Conservation (phyloP, 768 basidiomycete species). For the Russula foetens region DNA sequence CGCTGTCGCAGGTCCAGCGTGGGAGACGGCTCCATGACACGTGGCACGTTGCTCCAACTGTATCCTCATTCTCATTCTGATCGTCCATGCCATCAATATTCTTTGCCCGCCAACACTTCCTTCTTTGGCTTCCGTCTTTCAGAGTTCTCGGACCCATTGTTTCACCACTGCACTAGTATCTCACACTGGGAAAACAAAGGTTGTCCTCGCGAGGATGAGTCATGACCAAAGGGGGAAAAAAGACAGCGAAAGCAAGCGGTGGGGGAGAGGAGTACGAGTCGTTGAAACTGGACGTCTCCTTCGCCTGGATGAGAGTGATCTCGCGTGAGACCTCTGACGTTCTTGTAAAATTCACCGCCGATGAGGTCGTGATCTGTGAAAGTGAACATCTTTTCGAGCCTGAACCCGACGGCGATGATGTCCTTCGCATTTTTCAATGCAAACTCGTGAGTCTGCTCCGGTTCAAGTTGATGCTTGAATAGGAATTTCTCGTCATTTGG, state of each 20-base stretch:
- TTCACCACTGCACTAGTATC: no score
- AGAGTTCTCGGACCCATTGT: no score
- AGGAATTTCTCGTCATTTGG: conserved; percentile 99
- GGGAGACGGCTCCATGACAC: no score
- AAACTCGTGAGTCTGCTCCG: conserved; percentile 80
- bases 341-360: conserved; percentile 90
- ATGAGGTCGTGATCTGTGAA: conserved; percentile 89
- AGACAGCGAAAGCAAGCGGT: no score
- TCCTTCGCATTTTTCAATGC: conserved; percentile 82
- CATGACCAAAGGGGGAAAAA: no score
- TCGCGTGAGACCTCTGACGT: conserved; percentile 88
- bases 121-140: no score
- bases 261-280: conserved; percentile 56
- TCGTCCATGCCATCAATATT: no score
- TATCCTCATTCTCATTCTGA: no score
- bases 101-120: no score
- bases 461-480: conserved; percentile 90
- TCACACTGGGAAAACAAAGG: conserved; percentile 41
- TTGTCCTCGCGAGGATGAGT: no score
- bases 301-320: conserved; percentile 89
- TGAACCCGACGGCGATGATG: conserved; percentile 94
- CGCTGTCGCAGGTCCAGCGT: no score
- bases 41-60: no score
- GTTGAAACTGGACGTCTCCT: conserved; percentile 92
- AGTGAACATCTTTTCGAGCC: conserved; percentile 89